Evolutionary conservation across 1,139 yeast species (phyloP), one percentile per base, ranked within the genome.

Genomic region (Nakaseomyces glabratus): DNA sequence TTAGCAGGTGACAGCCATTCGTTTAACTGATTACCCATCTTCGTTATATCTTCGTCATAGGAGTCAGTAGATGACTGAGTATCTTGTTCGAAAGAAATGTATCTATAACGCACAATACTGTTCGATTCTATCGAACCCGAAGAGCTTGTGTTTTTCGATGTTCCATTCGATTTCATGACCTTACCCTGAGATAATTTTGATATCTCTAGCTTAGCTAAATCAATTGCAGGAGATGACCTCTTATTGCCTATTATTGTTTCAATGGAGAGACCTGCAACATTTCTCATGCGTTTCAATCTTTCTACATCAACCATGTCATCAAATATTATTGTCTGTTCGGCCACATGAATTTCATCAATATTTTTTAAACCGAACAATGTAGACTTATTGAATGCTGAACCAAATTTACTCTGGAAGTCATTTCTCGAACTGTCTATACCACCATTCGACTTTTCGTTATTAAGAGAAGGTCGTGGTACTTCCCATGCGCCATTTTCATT

Each of bases 171-270:
- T n/a, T n/a, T n/a, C n/a, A n/a, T n/a, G n/a, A n/a, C n/a, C n/a
- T n/a, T n/a, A n/a, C n/a, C n/a, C n/a, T n/a, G n/a, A n/a, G n/a
- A n/a, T n/a, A n/a, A n/a, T n/a, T n/a, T n/a, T 4, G 19, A 6
- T 9, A 11, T 10, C n/a, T 6, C 6, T 22, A 12, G 6, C n/a
- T 22, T 22, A 6, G 24, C 5, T 8, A 9, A 5, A 9, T 22
- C n/a, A 10, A 12, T 12, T 20, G 20, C 11, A 14, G 12, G 35
- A 23, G 40, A 41, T 32, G 42, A 36, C 43, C 86, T 62, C 47
- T 70, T 76, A 0, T 94, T 85, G 4, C 96, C 96, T 22, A 85
- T 69, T 12, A 82, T 67, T 2, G 84, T 71, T 57, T 82, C 95
- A 1, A 84, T 71, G 35, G 88, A 82, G 46, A 84, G 60, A 25